Evolutionary conservation across 2,329 filamentous ascomycete genomes (phyloP), one percentile per base, ranked within the genome.

Genomic region (Pseudopithomyces maydicus): DNA sequence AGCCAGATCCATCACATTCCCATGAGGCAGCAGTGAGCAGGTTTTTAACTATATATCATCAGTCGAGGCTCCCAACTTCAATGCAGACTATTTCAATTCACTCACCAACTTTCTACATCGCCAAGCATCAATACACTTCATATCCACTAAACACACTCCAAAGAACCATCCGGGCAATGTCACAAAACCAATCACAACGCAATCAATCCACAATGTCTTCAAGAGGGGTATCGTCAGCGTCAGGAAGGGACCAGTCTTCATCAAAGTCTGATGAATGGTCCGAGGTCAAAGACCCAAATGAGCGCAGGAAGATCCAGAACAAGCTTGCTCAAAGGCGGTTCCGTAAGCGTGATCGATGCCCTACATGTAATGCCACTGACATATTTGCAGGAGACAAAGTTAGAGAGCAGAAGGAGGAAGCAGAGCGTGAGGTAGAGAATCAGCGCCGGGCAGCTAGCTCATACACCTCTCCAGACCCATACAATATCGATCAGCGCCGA

Each of bases 321-420:
- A 84, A 88, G 52, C 84, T 91, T 58, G 89, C 89, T 1, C 90
- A 92, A 68, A 82, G 89, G 63, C 91, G 91, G 67, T 92, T 91
- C 65, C 83, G 90, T 92, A 82, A 69, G 88, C 78, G 43, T 15
- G 32, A 33, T 3, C 12, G 23, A 4, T 6, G 29, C 46, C 19
- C 11, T 29, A 38, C 6, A 12, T 41, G 29, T 32, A 15, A 10
- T 42, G 36, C 43, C 33, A 52, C 60, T 62, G 42, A 66, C 43
- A 19, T 7, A 17, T 2, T 5, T 19, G 7, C 46, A 91, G 89
- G 89, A 66, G 88, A 90, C 63, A 91, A 91, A 68, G 81, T 83
- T 1, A 85, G 85, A 67, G 87, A 89, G 55, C 84, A 87, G 63
- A 88, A 85, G 61, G 89, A 92, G 69, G 85, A 83, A 48, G 78